Conservation (phyloP, 495 filamentous ascomycete species). For the Apiosordaria backusii region DNA sequence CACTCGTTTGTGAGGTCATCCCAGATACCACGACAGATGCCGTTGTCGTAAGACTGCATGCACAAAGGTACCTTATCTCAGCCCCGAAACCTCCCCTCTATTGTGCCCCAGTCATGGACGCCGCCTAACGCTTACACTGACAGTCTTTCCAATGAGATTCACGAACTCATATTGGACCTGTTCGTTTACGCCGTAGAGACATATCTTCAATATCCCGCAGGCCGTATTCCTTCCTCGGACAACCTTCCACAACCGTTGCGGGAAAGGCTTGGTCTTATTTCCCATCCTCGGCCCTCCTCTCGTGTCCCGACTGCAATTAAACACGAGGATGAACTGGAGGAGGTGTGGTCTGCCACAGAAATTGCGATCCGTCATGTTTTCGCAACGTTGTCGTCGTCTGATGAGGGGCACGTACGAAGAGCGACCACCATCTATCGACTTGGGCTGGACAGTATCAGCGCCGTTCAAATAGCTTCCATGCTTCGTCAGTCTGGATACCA, state of each 20-base stretch:
- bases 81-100: conserved; percentile 7
- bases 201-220: conserved; percentile 34
- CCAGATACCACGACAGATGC: conserved; percentile 37
- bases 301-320: background rate
- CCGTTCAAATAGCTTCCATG: conserved; percentile 68
- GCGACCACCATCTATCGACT: conserved; percentile 72
- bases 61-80: conserved; percentile 21
- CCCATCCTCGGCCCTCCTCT: background rate
- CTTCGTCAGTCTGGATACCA: conserved; percentile 56
- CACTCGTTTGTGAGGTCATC: conserved; percentile 65
- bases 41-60: conserved; percentile 26
- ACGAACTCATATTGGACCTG: conserved; percentile 42
- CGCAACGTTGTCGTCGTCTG: conserved; percentile 49
- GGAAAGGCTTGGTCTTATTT: conserved; percentile 2
- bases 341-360: conserved; percentile 51
- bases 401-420: conserved; percentile 53
- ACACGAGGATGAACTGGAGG: background rate
- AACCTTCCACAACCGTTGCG: conserved; percentile 7
- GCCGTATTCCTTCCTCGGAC: conserved; percentile 18
- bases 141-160: conserved; percentile 40
- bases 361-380: conserved; percentile 53
- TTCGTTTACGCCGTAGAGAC: conserved; percentile 45
- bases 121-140: conserved; percentile 23
- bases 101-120: background rate
- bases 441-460: conserved; percentile 84